Evolutionary conservation across 805 yeast species (phyloP).

Genomic region (Kuraishia piskuri): DNA sequence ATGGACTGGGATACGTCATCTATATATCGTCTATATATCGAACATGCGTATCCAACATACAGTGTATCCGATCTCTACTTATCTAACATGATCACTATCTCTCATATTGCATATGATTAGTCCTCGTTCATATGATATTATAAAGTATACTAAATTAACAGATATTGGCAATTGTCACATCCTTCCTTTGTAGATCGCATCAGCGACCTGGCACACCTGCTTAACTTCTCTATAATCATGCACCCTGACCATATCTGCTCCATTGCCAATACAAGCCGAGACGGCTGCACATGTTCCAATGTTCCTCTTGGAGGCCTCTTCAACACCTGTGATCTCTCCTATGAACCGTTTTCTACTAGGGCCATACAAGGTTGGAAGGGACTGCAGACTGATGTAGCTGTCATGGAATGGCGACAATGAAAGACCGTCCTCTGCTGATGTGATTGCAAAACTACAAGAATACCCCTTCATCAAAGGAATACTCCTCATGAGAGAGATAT

Average conservation of each 20-base stretch:
- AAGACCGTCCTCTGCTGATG: constrained; percentile 7
- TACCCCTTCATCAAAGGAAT: constrained; percentile 39
- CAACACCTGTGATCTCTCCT: constrained; percentile 60
- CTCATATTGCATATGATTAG: too few species aligned
- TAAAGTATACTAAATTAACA: too few species aligned
- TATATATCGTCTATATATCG: too few species aligned
- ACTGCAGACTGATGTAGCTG: constrained; percentile 33
- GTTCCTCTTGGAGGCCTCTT: constrained; percentile 51
- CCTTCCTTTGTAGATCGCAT: constrained; percentile 4
- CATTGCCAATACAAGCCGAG: constrained; percentile 63
- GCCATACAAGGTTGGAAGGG: constrained; percentile 69
- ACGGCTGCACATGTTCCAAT: constrained; percentile 72
- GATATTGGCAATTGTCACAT: background rate
- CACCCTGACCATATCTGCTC: constrained; percentile 77
- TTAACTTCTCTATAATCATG: constrained; percentile 65
- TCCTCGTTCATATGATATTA: too few species aligned
- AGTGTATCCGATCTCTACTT: too few species aligned
- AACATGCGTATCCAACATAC: too few species aligned
- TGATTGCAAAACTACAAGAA: constrained; percentile 20
- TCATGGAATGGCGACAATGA: constrained; percentile 6
- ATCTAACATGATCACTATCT: too few species aligned
- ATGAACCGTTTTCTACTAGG: constrained; percentile 86
- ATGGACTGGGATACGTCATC: too few species aligned
- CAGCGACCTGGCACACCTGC: constrained; percentile 12
- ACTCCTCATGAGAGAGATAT: constrained; percentile 52